Evolutionary conservation across 805 yeast species (phyloP), one percentile per base, ranked within the genome.

Genomic region (Wickerhamiella azyma): DNA sequence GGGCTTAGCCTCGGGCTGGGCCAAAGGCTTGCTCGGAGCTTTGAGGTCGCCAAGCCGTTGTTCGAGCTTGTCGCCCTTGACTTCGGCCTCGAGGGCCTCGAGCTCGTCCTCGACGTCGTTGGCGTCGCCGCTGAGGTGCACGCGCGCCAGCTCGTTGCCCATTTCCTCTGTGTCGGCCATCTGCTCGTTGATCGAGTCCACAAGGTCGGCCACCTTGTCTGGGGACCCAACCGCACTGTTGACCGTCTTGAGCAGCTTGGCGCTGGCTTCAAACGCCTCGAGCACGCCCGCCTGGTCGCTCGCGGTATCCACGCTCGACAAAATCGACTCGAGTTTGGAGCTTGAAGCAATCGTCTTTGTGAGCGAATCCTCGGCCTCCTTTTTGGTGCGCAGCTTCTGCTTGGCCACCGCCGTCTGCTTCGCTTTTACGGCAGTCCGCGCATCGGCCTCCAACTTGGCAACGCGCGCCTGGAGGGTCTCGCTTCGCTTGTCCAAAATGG

Each of bases 301-400:
- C 3, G 75, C 68, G 42, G 63, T 60, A 52, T 72, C 73, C 41
- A 73, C 64, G 48, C 68, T 66, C 46, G 53, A 57, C 43, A 67
- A 53, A 2, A 71, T 60, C 5, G 60, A 52, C 41, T 61, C 65
- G 17, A 73, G 55, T 48, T 70, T 72, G 35, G 57, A 61, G 9
- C 60, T 54, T 35, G 65, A 58, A 5, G 51, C 55, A 24, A 66
- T 51, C 16, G 68, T 59, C 28, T 61, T 58, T n/a, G 38, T 45
- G 28, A 30, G 45, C n/a, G 53, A 36, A 43, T 47, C 47, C 44
- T 52, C 51, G 44, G 54, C 55, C 51, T 44, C 63, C 50, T 46
- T 57, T 46, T 48, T 55, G 41, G 35, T 49, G 45, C 49, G 53
- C 39, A 52, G 50, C 13, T 26, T 21, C 9, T 38, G 43, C 32